Percentiles rank a stretch among this genome's conserved stretches.
These are phyloP conservation scores for Bipolaris oryzae DNA, from an alignment of 2,329 filamentous ascomycete species.

Conservation along the genomic window DNA sequence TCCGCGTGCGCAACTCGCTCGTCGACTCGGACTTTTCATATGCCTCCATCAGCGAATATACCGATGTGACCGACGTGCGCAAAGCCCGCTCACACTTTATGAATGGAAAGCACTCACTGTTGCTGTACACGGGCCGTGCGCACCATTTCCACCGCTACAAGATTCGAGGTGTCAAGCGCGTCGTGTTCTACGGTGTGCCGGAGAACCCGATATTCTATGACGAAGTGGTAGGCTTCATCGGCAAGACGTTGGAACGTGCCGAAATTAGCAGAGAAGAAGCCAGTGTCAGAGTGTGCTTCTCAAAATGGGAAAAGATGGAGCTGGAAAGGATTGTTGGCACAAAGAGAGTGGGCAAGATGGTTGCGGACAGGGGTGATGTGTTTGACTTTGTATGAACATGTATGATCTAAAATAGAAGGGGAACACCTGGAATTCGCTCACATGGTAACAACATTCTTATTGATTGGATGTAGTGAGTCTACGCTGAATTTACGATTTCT, in stretches of 20 bases:
- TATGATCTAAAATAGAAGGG: not conserved
- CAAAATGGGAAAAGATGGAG: slow-evolving; percentile 86
- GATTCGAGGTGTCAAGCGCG: slow-evolving; percentile 77
- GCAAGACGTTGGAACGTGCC: slow-evolving; percentile 60
- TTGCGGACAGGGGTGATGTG: slow-evolving; percentile 80
- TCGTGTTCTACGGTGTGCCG: slow-evolving; percentile 90
- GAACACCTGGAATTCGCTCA: not conserved
- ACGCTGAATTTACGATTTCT: too few species aligned
- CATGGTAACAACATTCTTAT: not conserved
- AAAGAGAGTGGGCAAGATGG: slow-evolving; percentile 80
- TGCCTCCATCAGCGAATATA: slow-evolving; percentile 88
- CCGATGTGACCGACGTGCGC: slow-evolving; percentile 75
- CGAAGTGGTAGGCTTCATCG: slow-evolving; percentile 74
- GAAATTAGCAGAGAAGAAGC: slow-evolving; percentile 59
- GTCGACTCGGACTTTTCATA: slow-evolving; percentile 75
- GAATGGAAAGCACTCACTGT: slow-evolving; percentile 77
- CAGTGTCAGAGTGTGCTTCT: slow-evolving; percentile 69
- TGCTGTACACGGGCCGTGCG: slow-evolving; percentile 93
- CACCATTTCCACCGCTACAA: slow-evolving; percentile 94
- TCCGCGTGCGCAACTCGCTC: slow-evolving; percentile 91
- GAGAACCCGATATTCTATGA: slow-evolving; percentile 85
- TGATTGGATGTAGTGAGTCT: not conserved
- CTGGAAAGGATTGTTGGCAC: slow-evolving; percentile 87
- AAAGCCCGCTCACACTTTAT: slow-evolving; percentile 88
- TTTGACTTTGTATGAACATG: slow-evolving; percentile 82